Evolutionary conservation across 257 asterid genomes (phyloP), one percentile per base, ranked within the genome.

Genomic region (Schizonepeta tenuifolia): DNA sequence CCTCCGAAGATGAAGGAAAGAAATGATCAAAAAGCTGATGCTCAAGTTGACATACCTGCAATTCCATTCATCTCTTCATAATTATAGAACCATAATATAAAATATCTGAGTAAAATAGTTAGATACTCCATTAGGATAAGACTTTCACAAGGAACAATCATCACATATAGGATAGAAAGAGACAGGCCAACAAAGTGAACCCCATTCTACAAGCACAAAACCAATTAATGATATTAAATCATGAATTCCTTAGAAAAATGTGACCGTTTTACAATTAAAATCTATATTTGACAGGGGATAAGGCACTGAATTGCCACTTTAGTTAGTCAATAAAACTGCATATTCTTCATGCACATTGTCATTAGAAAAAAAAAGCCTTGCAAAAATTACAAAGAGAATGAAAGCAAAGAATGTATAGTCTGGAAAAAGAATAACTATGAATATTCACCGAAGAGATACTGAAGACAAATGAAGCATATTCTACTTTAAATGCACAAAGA

Each of bases 1-100:
- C 98, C 89, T 86, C 96, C 1, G 98, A 90, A n/a, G 99, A 95
- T 69, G 90, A 90, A 41, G 99, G 99, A 78, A 95, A 95, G 90
- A 95, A 95, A 82, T 92, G 83, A 72, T 85, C 89, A 82, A 95
- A 92, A 43, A 95, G 97, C 80, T 92, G 97, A 79, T 92, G 90
- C 83, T 95, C 99, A 77, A 87, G 94, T 80, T 87, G 98, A 73
- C 97, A 92, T 67, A 84, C 96, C 99, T 95, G 95, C 83, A 83
- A 79, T 62, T 69, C 33, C 79, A 77, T 44, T 70, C 49, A 65
- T 36, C 69, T 20, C 53, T 46, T 49, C 47, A 67, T 69, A 50
- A 55, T 75, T 50, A 47, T 49, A 68, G 41, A 65, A 10, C 60
- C 21, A 65, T 26, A 46, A 75, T 44, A 36, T 43, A 14, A 58